A percentile compares a stretch with the other conserved stretches of the same genome.
phyloP scores from a whole-genome alignment of 2,329 filamentous ascomycete genomes.

The Teratosphaeria destructans region DNA sequence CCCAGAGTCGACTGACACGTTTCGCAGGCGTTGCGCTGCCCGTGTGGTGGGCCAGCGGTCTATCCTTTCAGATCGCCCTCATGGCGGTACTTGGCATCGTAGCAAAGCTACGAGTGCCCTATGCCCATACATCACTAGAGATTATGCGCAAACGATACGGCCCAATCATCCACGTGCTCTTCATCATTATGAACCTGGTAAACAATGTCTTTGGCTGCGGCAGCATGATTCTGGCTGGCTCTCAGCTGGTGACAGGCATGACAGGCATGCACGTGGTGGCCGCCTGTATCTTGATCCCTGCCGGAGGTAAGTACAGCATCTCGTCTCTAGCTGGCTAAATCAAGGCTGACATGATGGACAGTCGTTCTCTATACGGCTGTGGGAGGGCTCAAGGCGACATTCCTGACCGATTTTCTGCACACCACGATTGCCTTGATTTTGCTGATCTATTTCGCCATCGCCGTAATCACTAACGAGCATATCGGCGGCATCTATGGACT shows the following conservation, averaged over 20 bases:
- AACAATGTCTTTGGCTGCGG: constrained; percentile 31
- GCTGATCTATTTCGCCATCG: constrained; percentile 39
- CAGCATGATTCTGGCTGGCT: constrained; percentile 20
- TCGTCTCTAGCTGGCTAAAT: background rate
- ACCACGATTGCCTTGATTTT: constrained; percentile 39
- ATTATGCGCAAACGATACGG: constrained; percentile 34
- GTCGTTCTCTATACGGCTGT: constrained; percentile 40
- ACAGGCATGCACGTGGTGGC: constrained; percentile 41
- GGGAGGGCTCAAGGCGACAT: constrained; percentile 41
- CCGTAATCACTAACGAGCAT: constrained; percentile 32
- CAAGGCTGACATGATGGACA: constrained; percentile 9
- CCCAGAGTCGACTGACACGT: background rate
- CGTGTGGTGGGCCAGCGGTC: constrained; percentile 29
- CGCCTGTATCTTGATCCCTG: constrained; percentile 36
- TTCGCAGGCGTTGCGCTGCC: constrained; percentile 11
- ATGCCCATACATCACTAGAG: constrained; percentile 42
- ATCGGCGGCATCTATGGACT: constrained; percentile 35
- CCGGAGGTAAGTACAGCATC: constrained; percentile 28
- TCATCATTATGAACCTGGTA: constrained; percentile 20
- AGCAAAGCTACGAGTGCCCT: constrained; percentile 40
- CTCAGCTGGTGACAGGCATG: constrained; percentile 24
- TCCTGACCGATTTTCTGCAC: constrained; percentile 40
- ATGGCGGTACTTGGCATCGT: constrained; percentile 41
- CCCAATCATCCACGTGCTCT: constrained; percentile 15
- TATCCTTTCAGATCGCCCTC: constrained; percentile 40